phyloP scores from a whole-genome alignment of 75 land plant species.

The Larix kaempferi region DNA sequence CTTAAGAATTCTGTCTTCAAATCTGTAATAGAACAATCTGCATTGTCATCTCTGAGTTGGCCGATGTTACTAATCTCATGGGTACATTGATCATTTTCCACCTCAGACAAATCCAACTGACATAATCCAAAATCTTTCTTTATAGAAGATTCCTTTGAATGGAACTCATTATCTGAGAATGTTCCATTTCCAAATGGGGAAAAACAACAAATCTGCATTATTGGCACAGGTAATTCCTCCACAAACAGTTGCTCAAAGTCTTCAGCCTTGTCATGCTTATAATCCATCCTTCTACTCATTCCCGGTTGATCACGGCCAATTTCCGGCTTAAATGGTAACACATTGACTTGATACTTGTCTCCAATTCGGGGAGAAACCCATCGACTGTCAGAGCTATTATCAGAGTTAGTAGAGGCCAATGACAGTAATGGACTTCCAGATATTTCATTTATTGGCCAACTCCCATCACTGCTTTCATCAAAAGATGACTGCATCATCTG shows the following conservation, averaged over 20 bases:
- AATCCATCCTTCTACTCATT: background rate
- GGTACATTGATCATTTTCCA: background rate
- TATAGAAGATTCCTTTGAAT: background rate
- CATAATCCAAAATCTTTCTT: background rate
- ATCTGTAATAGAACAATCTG: background rate
- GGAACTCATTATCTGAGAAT: background rate
- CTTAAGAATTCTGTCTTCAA: background rate
- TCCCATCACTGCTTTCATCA: background rate
- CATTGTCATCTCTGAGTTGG: constrained; percentile 2
- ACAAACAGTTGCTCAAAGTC: constrained; percentile 11
- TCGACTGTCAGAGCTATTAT: background rate
- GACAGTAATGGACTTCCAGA: background rate
- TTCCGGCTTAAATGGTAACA: background rate
- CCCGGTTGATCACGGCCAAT: background rate
- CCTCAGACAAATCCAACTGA: background rate
- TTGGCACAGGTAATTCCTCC: constrained; percentile 35
- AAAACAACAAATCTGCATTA: constrained; percentile 7
- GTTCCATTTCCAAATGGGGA: background rate
- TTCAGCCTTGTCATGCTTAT: background rate
- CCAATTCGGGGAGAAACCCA: constrained; percentile 15
- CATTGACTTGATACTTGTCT: constrained; percentile 16
- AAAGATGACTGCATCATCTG: background rate
- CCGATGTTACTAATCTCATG: background rate
- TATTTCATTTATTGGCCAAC: background rate
- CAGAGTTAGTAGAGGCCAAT: background rate